Base-by-base conservation (phyloP, 441 rosid species). In the Breynia disticha region DNA sequence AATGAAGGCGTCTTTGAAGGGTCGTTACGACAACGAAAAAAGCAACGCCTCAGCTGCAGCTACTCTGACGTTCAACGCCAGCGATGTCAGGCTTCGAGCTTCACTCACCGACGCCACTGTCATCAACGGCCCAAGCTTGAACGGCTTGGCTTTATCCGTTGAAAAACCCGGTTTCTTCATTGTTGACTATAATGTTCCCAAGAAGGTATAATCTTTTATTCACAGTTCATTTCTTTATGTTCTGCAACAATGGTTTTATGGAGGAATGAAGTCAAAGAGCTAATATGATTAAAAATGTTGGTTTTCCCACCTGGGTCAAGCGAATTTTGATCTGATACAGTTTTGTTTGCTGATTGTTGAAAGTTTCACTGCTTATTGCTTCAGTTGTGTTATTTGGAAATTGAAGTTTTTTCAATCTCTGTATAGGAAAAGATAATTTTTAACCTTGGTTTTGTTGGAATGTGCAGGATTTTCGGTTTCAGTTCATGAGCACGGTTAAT, bases 141-240 rank as follows among this genome's bases (percentile, higher is more conserved):
- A 74, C 69, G 97, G 95, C 56, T 61, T 93, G 68, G 66, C 72
- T 59, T 73, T 93, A 24, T 78, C 82, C 51, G 76, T 81, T 18
- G 97, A 93, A 68, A 88, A 81, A 67, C 97, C 95, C 10, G 95
- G 90, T 43, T 86, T 66, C 78, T 88, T 93, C 74, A 80, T 77
- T 68, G 50, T 84, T 45, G 97, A 93, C 70, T 91, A 82, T 57
- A 78, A 86, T 70, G 86, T 93, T 59, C 95, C 97, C 61, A 86
- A 72, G 63, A 79, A 83, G 87, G 95, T 77, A 65, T 15, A 3
- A 18, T 11, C 21, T 19, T 2, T 19, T n/a, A n/a, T n/a, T n/a
- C 38, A 3, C 4, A 14, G 9, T 41, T 11, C 10, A 3, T 15
- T 41, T 41, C 15, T 41, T 1, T 28, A 28, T 28, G 3, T 28